Evolutionary conservation across 2,329 filamentous ascomycete species (phyloP), one percentile per base, ranked within the genome.

Genomic region (Fusarium papillatum): DNA sequence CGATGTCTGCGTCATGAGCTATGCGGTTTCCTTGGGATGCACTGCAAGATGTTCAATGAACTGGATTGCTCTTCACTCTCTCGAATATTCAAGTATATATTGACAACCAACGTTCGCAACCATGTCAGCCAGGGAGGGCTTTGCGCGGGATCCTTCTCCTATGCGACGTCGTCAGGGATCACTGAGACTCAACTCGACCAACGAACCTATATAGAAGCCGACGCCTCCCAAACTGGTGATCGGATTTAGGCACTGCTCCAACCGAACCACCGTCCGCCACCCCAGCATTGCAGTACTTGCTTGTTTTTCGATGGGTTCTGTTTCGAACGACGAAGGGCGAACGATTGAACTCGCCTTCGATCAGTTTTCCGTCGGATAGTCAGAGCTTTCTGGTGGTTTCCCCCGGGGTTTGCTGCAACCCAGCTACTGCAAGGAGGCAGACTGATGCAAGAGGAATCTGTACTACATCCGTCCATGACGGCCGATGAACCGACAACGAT

Each of bases 381-480:
- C 22, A 48, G 43, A 48, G 22, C 7, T 3, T 5, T 26, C 43
- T 48, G 14, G 43, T 26, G 14, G 5, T 48, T 17, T 48, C 22
- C 16, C 9, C 13, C 14, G 4, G 22, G 14, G 14, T 14, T 48
- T 48, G 14, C 43, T 48, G 14, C 43, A 9, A 17, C 22, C 8
- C 1, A 48, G 22, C 43, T 16, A 48, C 14, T 8, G 13, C 24
- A 17, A 48, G 22, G 22, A 26, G 13, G 13, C 14, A 16, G 14
- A 46, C n/a, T 24, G 22, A 24, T 16, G 22, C 22, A 17, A 48
- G n/a, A 48, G 14, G 8, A 5, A 3, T 9, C 7, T 17, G 14
- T 8, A 26, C 5, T 24, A 2, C 2, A 9, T 16, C 7, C 22
- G 5, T 48, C 2, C 1, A 9, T 48, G 1, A 4, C 14, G 46